Base-by-base conservation (phyloP, 306 rosid genomes). In the Rosa persica region DNA sequence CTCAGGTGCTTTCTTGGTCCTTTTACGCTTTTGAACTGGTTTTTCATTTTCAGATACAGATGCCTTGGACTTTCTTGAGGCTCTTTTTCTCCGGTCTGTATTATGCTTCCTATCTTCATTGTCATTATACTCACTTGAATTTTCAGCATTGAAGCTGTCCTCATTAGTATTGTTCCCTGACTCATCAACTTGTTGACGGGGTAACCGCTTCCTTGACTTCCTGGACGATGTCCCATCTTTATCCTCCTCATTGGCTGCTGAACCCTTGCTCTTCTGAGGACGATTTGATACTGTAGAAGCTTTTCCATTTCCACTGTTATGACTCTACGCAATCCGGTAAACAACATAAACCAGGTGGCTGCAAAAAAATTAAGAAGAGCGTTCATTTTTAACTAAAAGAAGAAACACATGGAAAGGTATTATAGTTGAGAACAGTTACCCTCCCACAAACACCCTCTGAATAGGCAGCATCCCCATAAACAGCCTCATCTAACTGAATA, bases 41-140 rank as follows among this genome's bases (percentile, higher is more conserved):
- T 95, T 91, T 73, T 81, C 90, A 77, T 77, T 86, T 84, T 86
- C 94, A 76, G 84, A 54, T 54, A 47, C 82, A 81, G 90, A 55
- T 83, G 87, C 87, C 83, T 86, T 82, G 38, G 89, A 64, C 77
- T 75, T 89, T 68, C 76, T 85, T 46, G 84, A 67, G 66, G 80
- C 80, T 51, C 60, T 87, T 81, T 79, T 85, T 85, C 85, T 89
- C 86, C 55, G 75, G 71, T 86, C 78, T 73, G 70, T 62, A 75
- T 44, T 36, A 70, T 77, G 86, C 77, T 73, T 85, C 55, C 44
- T 80, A 55, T 39, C 44, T 72, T 82, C 93, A 22, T 86, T 87
- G 75, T 54, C 44, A 30, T 76, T 70, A 54, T 77, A 76, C 58
- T 75, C 83, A 82, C 57, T 73, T 46, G 81, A 76, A 78, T 88